phyloP scores from a whole-genome alignment of 495 filamentous ascomycete genomes.

The Neurospora pannonica region DNA sequence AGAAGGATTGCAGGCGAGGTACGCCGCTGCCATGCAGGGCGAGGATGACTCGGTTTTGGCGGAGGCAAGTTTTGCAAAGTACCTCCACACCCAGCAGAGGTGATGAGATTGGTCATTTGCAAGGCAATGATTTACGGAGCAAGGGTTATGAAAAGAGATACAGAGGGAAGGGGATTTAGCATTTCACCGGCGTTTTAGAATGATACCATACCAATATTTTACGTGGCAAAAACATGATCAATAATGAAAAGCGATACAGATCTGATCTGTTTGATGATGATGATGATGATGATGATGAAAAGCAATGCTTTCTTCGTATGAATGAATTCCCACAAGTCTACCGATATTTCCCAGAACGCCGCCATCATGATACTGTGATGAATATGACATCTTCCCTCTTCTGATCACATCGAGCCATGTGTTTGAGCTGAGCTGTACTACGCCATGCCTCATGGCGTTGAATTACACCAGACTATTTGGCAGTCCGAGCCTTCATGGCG shows the following conservation, averaged over 20 bases:
- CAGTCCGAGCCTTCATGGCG: not conserved
- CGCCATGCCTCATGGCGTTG: not conserved
- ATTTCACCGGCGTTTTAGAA: not conserved
- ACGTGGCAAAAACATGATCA: not conserved
- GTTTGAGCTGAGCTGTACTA: not conserved
- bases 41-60: conserved; percentile 36
- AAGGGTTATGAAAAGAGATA: not conserved
- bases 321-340: not conserved
- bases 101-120: not conserved
- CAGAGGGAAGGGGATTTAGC: not conserved
- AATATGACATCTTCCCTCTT: not conserved
- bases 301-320: not conserved
- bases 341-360: not conserved
- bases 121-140: not conserved
- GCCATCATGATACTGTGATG: not conserved
- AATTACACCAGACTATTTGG: not conserved
- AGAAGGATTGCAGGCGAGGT: conserved; percentile 53
- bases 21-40: conserved; percentile 46
- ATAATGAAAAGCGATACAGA: not conserved
- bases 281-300: not conserved
- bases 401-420: not conserved
- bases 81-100: conserved; percentile 34
- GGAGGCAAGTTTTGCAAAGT: conserved; percentile 53
- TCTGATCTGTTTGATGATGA: not conserved
- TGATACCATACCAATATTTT: not conserved